phyloP scores from a whole-genome alignment of 148 eudicot species.

The Chenopodium formosanum region DNA sequence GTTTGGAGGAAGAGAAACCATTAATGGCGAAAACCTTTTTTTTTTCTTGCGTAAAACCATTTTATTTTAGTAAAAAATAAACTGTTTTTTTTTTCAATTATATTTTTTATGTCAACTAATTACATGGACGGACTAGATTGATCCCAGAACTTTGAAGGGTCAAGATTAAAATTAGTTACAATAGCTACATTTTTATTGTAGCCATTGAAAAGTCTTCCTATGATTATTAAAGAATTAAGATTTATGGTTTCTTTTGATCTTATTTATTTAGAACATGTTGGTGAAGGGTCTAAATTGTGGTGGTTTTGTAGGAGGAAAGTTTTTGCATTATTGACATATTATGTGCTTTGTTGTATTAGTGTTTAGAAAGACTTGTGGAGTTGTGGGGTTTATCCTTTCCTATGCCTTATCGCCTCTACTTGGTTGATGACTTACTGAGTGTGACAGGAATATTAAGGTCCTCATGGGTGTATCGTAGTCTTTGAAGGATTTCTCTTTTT shows the following conservation, averaged over 20 bases:
- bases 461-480: background rate
- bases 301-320: background rate
- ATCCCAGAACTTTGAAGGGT: too few species aligned
- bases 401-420: background rate
- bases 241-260: background rate
- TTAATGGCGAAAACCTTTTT: too few species aligned
- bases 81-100: too few species aligned
- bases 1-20: too few species aligned
- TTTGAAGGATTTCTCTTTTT: background rate
- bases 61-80: too few species aligned
- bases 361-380: background rate
- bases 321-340: background rate
- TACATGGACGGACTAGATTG: too few species aligned
- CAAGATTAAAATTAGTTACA: too few species aligned
- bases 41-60: too few species aligned
- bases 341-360: background rate
- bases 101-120: too few species aligned
- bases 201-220: too few species aligned
- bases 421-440: background rate
- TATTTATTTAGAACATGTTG: slow-evolving; percentile 9
- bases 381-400: slow-evolving; percentile 1
- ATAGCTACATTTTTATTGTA: too few species aligned
- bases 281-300: background rate
- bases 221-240: background rate
- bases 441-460: background rate